phyloP scores from a whole-genome alignment of 129 eudicot species.

The Chrysanthemum lavandulifolium region DNA sequence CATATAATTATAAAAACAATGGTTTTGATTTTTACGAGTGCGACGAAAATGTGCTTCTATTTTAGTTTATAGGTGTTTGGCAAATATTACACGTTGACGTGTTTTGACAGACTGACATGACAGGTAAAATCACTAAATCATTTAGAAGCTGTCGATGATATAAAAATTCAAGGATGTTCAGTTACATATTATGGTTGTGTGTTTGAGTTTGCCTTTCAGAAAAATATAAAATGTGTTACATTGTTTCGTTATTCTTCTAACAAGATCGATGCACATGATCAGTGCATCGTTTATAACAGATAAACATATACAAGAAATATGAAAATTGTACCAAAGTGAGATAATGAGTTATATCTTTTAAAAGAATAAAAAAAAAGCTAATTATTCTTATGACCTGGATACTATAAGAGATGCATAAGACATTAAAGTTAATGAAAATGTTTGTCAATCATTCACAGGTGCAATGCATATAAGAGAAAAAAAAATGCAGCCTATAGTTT shows the following conservation, averaged over 20 bases:
- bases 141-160: too few species aligned
- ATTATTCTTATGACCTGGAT: neutral
- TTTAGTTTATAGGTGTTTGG: neutral
- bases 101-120: neutral
- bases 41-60: neutral
- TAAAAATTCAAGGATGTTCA: too few species aligned
- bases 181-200: too few species aligned
- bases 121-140: neutral
- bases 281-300: too few species aligned
- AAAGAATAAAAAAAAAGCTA: too few species aligned
- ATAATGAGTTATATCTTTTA: too few species aligned
- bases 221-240: too few species aligned
- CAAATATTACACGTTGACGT: neutral
- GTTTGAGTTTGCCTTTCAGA: too few species aligned
- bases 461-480: slow-evolving; percentile 23
- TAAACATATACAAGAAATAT: too few species aligned
- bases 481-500: slow-evolving; percentile 8
- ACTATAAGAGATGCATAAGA: neutral
- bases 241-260: too few species aligned
- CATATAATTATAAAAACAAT: neutral
- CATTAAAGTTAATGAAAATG: slow-evolving; percentile 24
- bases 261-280: too few species aligned
- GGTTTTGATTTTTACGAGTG: neutral
- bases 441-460: slow-evolving; percentile 38
- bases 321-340: too few species aligned